Base-by-base conservation (phyloP, 1,284 basidiomycete species). In the Puccinia hordei region DNA sequence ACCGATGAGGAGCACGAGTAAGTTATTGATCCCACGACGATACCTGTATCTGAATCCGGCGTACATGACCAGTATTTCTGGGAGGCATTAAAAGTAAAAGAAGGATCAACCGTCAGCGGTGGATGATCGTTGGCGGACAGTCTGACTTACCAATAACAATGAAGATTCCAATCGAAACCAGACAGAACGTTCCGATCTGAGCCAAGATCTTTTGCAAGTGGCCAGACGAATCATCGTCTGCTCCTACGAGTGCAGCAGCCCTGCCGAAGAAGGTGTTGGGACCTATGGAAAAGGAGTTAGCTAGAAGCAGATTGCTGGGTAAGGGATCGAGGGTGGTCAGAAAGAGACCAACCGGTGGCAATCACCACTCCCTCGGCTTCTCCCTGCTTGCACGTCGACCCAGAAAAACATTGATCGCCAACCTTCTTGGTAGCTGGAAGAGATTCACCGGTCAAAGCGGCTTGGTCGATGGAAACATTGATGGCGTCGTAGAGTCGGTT, bases 311-410 rank as follows among this genome's bases (percentile, higher is more conserved):
- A 17, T 38, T 2, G 17, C 30, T 71, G 24, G 22, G 13, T 30
- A 9, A 33, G 46, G 30, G 33, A 35, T 4, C 24, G 44, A n/a
- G 22, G 30, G 27, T 33, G 1, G 8, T 13, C 22, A 38, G 17
- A 49, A 33, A 30, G 30, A 13, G n/a, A 65, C 78, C 38, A 41
- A 87, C 94, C 95, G 82, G 94, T 97, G 82, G 93, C 94, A 87
- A 96, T 98, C 85, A 97, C 93, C 80, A 97, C 92, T 88, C 93
- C 95, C 88, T 97, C 94, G 93, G 96, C 89, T 97, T 95, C 86
- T 94, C 95, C 59, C 94, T 98, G 81, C 97, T 90, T 81, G 94
- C 95, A 83, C 95, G 94, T 88, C 96, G 94, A 87, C 97, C 95
- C 85, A 95, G 59, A 76, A 44, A 65, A 76, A 66, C 74, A 76